Conservation (phyloP, 2,329 filamentous ascomycete species). For the Aquanectria penicillioides region DNA sequence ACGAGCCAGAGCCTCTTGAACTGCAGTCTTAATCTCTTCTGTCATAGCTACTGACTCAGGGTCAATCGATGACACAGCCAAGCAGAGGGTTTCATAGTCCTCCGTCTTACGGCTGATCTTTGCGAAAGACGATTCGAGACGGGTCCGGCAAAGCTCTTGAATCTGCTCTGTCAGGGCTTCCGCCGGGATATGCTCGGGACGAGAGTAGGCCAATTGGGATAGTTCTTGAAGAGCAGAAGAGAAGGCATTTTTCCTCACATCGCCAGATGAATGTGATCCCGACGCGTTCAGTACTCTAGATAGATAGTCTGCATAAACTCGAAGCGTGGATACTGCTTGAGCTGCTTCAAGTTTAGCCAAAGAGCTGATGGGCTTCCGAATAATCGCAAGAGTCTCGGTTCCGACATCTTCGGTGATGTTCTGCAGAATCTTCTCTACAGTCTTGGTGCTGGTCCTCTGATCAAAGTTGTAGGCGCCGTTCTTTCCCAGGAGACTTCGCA, state of each 20-base stretch:
- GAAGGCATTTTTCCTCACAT: conserved; percentile 46
- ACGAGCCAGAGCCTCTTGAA: conserved; percentile 61
- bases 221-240: conserved; percentile 60
- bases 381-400: conserved; percentile 59
- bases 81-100: conserved; percentile 63
- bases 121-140: conserved; percentile 67
- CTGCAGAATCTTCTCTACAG: conserved; percentile 78
- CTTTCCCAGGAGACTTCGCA: conserved; percentile 75
- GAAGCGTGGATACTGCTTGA: conserved; percentile 49
- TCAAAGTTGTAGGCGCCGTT: conserved; percentile 84
- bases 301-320: conserved; percentile 64
- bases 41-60: conserved; percentile 63
- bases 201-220: conserved; percentile 65
- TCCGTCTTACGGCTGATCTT: conserved; percentile 65
- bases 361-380: conserved; percentile 55
- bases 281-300: conserved; percentile 60
- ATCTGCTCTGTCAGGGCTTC: conserved; percentile 61
- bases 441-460: conserved; percentile 85
- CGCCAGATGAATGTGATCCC: conserved; percentile 39
- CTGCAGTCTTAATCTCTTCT: conserved; percentile 62
- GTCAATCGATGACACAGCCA: conserved; percentile 64
- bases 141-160: conserved; percentile 63
- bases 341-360: conserved; percentile 40
- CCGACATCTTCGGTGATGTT: conserved; percentile 67
- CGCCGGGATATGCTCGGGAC: conserved; percentile 52